These are phyloP conservation scores for Cucurbitaria berberidis DNA, from an alignment of 2,329 filamentous ascomycete genomes.

Conservation along the genomic window DNA sequence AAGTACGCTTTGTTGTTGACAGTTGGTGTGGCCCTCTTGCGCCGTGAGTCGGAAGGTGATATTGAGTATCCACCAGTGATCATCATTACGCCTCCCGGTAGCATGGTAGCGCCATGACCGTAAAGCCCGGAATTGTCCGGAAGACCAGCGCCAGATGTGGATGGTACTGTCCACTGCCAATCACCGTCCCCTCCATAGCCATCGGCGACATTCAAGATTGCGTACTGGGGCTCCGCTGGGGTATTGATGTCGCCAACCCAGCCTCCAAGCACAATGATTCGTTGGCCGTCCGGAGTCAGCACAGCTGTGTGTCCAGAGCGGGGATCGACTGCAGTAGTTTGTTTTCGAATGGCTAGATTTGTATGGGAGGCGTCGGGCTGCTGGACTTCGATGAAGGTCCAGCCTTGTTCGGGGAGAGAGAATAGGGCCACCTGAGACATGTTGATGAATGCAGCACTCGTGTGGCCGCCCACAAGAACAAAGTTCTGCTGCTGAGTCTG, in stretches of 20 bases:
- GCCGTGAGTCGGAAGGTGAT: constrained; percentile 42
- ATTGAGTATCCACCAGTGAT: constrained; percentile 65
- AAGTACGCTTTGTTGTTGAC: constrained; percentile 59
- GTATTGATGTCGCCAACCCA: constrained; percentile 86
- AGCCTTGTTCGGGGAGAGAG: constrained; percentile 82
- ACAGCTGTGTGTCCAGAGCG: constrained; percentile 89
- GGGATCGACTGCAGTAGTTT: constrained; percentile 67
- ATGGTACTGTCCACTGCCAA: constrained; percentile 74
- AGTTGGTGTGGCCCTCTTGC: constrained; percentile 44
- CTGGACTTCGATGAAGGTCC: constrained; percentile 78
- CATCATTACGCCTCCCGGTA: constrained; percentile 67
- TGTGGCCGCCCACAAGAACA: constrained; percentile 85
- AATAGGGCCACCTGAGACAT: constrained; percentile 91
- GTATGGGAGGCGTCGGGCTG: constrained; percentile 55
- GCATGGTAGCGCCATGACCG: constrained; percentile 67
- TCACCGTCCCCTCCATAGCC: constrained; percentile 68
- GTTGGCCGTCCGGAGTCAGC: constrained; percentile 76
- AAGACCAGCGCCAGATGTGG: constrained; percentile 52
- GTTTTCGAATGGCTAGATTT: constrained; percentile 62
- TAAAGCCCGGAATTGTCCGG: constrained; percentile 59
- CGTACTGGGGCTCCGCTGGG: constrained; percentile 81
- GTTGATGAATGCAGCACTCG: constrained; percentile 82
- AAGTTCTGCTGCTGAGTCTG: constrained; percentile 78
- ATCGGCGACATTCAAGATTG: constrained; percentile 74
- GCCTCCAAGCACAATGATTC: constrained; percentile 82